A percentile compares a stretch with the other conserved stretches of the same genome.
phyloP scores from a whole-genome alignment of 176 grass and related monocot genomes.

The Musa troglodytarum region DNA sequence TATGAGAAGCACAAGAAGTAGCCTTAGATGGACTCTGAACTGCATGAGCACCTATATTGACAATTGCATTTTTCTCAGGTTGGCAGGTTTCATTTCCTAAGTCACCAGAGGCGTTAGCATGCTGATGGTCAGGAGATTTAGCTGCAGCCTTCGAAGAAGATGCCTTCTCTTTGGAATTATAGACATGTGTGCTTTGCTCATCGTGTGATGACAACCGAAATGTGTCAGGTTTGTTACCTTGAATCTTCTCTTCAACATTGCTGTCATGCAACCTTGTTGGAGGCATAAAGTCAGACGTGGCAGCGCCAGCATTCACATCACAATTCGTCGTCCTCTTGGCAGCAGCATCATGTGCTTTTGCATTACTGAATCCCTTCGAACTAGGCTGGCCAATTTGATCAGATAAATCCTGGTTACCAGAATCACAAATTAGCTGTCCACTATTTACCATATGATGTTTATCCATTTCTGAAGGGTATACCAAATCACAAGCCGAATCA shows the following conservation, averaged over 20 bases:
- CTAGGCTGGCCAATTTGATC: conserved; percentile 18
- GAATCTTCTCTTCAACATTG: conserved; percentile 25
- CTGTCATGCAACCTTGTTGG: conserved; percentile 18
- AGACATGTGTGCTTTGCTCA: conserved; percentile 25
- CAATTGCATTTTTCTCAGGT: conserved; percentile 15
- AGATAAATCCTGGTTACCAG: conserved; percentile 23
- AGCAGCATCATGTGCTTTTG: conserved; percentile 26
- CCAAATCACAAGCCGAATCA: neutral
- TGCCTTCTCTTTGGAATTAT: conserved; percentile 21
- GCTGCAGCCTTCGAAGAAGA: conserved; percentile 25
- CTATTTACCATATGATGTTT: conserved; percentile 15
- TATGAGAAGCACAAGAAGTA: neutral
- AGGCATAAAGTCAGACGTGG: neutral
- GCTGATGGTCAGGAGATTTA: conserved; percentile 24
- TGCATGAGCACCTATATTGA: conserved; percentile 19
- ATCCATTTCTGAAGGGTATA: conserved; percentile 1
- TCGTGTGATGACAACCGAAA: conserved; percentile 7
- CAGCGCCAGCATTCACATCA: neutral
- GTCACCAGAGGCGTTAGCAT: conserved; percentile 11
- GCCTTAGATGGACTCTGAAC: neutral
- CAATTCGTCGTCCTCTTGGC: conserved; percentile 12
- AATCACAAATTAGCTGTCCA: conserved; percentile 14
- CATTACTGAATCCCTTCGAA: conserved; percentile 11
- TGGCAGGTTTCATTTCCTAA: conserved; percentile 14
- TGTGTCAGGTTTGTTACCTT: conserved; percentile 12